Evolutionary conservation across 768 basidiomycete genomes (phyloP).

Genomic region (Naganishia onofrii): DNA sequence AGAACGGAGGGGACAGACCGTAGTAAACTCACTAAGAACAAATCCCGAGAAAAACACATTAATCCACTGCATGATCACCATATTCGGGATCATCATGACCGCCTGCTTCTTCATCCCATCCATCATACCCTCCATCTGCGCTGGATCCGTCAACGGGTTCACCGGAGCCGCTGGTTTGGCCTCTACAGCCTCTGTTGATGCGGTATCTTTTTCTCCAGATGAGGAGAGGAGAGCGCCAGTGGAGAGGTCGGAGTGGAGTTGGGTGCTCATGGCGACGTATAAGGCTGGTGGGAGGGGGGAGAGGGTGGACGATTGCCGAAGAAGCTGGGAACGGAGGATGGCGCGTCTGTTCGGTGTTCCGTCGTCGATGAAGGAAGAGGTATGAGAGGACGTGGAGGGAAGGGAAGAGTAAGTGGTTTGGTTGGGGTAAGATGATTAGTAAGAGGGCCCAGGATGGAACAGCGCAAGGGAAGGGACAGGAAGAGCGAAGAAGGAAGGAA

Average conservation of each 20-base stretch:
- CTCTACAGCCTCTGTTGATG: background rate
- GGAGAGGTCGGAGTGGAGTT: slow-evolving; percentile 43
- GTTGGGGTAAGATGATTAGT: too few relatives aligned
- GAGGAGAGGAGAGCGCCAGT: slow-evolving; percentile 74
- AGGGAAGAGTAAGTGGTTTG: too few relatives aligned
- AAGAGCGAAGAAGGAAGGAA: slow-evolving; percentile 31
- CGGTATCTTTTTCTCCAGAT: slow-evolving; percentile 61
- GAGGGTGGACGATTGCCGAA: slow-evolving; percentile 73
- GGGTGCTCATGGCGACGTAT: slow-evolving; percentile 48
- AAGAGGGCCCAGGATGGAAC: too few relatives aligned
- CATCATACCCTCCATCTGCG: slow-evolving; percentile 98
- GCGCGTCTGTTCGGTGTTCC: slow-evolving; percentile 43
- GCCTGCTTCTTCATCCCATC: slow-evolving; percentile 97
- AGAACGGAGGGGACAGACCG: background rate
- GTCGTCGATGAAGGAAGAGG: background rate
- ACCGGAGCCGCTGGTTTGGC: slow-evolving; percentile 55
- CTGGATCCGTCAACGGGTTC: slow-evolving; percentile 84
- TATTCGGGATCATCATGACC: slow-evolving; percentile 87
- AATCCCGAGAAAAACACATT: slow-evolving; percentile 99
- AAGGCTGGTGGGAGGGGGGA: slow-evolving; percentile 64
- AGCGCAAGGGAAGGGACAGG: background rate
- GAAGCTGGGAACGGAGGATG: slow-evolving; percentile 74
- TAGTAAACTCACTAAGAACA: slow-evolving; percentile 91
- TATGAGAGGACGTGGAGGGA: too few relatives aligned
- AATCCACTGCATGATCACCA: slow-evolving; percentile 99